A percentile compares a stretch with the other conserved stretches of the same genome.
These are phyloP conservation scores for Crucihimalaya himalaica DNA, from an alignment of 345 rosid genomes.

Conservation along the genomic window DNA sequence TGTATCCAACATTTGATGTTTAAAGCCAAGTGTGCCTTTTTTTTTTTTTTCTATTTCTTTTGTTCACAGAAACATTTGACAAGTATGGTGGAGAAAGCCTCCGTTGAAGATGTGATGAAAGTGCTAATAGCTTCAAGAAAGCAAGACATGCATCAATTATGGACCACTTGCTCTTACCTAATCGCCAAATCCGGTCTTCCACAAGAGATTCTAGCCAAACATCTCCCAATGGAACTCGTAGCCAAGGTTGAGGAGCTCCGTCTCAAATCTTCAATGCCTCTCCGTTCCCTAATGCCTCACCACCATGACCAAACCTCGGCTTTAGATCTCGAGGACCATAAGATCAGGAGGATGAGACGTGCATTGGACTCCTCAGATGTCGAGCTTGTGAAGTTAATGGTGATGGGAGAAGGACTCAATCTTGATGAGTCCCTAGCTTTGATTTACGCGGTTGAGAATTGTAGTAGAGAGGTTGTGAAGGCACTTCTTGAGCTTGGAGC, in stretches of 20 bases:
- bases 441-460: conserved; percentile 90
- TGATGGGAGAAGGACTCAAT: conserved; percentile 98
- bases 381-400: conserved; percentile 96
- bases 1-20: not conserved
- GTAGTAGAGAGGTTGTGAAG: conserved; percentile 96
- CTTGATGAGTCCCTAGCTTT: conserved; percentile 88
- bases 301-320: conserved; percentile 61
- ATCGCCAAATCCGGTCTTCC: conserved; percentile 97
- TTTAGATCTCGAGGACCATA: conserved; percentile 86
- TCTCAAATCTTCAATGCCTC: conserved; percentile 72
- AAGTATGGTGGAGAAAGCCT: conserved; percentile 93
- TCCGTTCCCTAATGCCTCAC: conserved; percentile 59
- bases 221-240: conserved; percentile 85
- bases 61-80: conserved; percentile 81
- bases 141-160: conserved; percentile 95
- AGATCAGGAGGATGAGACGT: conserved; percentile 86
- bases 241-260: conserved; percentile 92
- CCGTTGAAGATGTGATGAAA: conserved; percentile 97
- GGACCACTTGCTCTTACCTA: conserved; percentile 96
- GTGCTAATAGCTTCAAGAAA: conserved; percentile 93
- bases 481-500: conserved; percentile 98
- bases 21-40: not conserved
- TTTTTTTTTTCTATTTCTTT: not conserved
- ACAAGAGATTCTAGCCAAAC: conserved; percentile 82
- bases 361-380: conserved; percentile 95